Conservation (phyloP, 1,139 yeast genomes). For the Suhomyces coccinellae region DNA sequence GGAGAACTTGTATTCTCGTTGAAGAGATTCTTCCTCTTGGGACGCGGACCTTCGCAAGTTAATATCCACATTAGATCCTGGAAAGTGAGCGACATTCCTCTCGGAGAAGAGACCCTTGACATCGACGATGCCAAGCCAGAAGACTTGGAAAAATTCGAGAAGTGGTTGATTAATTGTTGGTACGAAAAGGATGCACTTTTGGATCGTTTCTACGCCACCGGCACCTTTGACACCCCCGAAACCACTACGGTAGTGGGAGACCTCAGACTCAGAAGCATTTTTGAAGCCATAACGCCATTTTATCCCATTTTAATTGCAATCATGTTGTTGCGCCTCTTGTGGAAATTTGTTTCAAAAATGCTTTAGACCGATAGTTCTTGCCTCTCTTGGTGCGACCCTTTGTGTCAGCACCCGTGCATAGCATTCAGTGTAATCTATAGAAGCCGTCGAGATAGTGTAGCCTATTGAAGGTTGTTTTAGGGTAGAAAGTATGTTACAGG, state of each 20-base stretch:
- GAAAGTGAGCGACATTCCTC: constrained; percentile 63
- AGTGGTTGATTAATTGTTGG: constrained; percentile 82
- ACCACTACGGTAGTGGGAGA: constrained; percentile 14
- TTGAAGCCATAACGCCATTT: constrained; percentile 20
- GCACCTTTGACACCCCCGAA: constrained; percentile 46
- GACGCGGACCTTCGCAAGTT: constrained; percentile 68
- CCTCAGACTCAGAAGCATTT: constrained; percentile 15
- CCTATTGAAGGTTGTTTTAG: neutral
- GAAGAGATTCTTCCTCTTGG: constrained; percentile 60
- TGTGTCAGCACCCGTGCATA: no score
- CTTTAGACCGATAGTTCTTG: neutral
- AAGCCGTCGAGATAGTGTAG: no score
- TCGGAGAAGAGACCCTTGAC: constrained; percentile 50
- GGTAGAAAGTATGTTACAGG: neutral
- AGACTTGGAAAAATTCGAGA: constrained; percentile 53
- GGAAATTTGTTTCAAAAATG: constrained; percentile 6
- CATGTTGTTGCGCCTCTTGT: constrained; percentile 11
- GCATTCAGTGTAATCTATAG: no score
- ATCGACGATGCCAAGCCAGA: constrained; percentile 48
- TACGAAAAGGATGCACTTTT: constrained; percentile 69
- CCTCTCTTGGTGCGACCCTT: no score
- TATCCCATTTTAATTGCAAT: constrained; percentile 13
- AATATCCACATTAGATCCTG: constrained; percentile 64
- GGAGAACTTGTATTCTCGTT: constrained; percentile 81
- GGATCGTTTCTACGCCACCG: constrained; percentile 58